Evolutionary conservation across 192 early-diverging fungal species (phyloP), one percentile per base, ranked within the genome.

Genomic region (Phlyctochytrium bullatum): DNA sequence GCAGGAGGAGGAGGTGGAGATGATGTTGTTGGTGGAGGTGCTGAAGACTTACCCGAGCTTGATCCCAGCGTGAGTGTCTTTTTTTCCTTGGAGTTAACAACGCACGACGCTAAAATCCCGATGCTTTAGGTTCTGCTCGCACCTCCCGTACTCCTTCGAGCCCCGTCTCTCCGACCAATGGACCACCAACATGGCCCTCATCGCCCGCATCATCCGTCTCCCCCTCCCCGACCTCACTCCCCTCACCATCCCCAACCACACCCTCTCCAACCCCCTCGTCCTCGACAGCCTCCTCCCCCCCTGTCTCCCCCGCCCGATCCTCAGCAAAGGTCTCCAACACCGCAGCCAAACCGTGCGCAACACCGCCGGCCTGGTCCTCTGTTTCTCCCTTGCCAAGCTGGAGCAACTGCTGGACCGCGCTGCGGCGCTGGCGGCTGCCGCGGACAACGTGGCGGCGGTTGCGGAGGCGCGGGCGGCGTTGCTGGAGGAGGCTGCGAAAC

Each of bases 131-230:
- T 90, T 79, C 63, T 92, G 89, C 90, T 36, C 68, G 65, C 70
- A 76, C 23, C 69, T 73, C 3, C 72, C 71, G 17, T 62, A 90
- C 31, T 87, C 88, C 24, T 84, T 90, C 70, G 92, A 94, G 24
- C 91, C 91, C 20, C 82, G 89, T 27, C 73, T 85, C 12, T 89
- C 87, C 2, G 72, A 76, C 1, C 83, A 86, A 56, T 94, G 89
- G 87, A 60, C 92, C n/a, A 82, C 83, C 2, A 94, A 91, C 64
- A 88, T 92, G 77, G 86, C 91, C 1, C 62, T 92, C 1, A 76
- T 86, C 2, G 85, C 87, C 52, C 91, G 88, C 30, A 78, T 91
- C 47, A 86, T 92, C 17, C 61, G 77, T 27, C 73, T 92, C 2
- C 81, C 89, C 2, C 75, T 89, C 2, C 92, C 92, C 3, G 35